Evolutionary conservation across 495 filamentous ascomycete genomes (phyloP), one percentile per base, ranked within the genome.

Genomic region (Clohesyomyces aquaticus): DNA sequence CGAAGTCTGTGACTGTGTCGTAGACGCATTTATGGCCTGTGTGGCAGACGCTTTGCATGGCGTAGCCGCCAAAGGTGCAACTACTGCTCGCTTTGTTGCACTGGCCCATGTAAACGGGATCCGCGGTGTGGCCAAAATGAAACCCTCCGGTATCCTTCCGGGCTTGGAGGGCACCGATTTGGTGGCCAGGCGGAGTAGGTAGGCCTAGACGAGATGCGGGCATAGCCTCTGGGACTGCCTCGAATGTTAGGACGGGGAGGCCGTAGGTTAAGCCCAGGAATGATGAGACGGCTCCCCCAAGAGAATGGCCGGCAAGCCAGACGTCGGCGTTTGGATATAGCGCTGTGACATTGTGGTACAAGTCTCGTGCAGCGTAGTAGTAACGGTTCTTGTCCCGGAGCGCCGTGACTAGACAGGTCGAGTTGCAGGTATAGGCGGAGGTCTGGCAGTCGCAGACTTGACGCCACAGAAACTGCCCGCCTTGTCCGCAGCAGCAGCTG

Each of bases 401-500:
- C 1, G 89, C 85, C 55, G 87, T 81, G 42, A 82, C 79, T 1
- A 98, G 84, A 72, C 94, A 98, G 2, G 91, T 96, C 54, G 90
- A 83, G 70, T 97, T 96, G 77, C 92, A 97, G 10, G 86, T 88
- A 66, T 90, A 98, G 1, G 91, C 88, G 3, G 83, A 81, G 14
- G 84, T 88, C 67, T 89, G 88, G 73, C 94, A 98, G 71, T 96
- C 88, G 73, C 94, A 98, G 46, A 95, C 91, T 71, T 94, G 87
- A 55, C 86, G 85, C 88, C 91, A 96, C 22, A 91, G 83, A 77
- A 85, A 76, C 46, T 90, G 89, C 0, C 91, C 90, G 60, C 95
- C 91, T 77, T 97, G 90, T 11, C 85, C 94, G 77, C 94, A 98
- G 73, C 94, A 98, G 77, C 94, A 98, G 72, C 93, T 92, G 78